phyloP scores from a whole-genome alignment of 2,329 filamentous ascomycete species.

The Neopestalotiopsis clavispora region DNA sequence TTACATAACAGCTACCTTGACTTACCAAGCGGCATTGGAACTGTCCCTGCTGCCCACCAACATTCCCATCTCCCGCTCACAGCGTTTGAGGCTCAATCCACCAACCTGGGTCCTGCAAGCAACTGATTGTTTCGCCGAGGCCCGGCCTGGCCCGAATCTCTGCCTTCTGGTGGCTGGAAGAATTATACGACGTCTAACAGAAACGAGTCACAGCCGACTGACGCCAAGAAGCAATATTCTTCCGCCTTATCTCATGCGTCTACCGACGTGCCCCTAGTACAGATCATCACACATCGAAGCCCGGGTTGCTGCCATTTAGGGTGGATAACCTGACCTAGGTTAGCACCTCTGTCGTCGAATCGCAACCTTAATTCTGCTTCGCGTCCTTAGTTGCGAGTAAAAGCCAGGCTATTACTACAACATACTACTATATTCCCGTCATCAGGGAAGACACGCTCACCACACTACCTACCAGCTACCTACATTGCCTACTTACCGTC shows the following conservation, averaged over 20 bases:
- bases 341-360: conserved; percentile 11
- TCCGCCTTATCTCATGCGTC: conserved; percentile 19
- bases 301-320: not conserved
- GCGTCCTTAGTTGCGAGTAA: not conserved
- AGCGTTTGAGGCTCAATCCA: conserved; percentile 19
- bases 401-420: not conserved
- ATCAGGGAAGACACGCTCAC: not conserved
- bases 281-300: not conserved
- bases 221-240: conserved; percentile 22
- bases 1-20: conserved; percentile 7
- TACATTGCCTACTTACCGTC: not conserved
- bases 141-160: conserved; percentile 26
- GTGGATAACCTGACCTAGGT: not conserved
- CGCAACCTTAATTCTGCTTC: conserved; percentile 10
- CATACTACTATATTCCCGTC: conserved; percentile 1
- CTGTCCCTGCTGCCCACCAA: not conserved
- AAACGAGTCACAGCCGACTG: conserved; percentile 23
- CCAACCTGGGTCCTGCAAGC: conserved; percentile 5
- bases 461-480: not conserved
- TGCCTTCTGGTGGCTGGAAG: conserved; percentile 36
- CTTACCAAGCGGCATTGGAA: not conserved
- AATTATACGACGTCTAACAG: conserved; percentile 31
- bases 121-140: conserved; percentile 23
- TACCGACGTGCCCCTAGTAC: not conserved
- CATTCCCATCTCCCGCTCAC: conserved; percentile 6